A percentile compares a stretch with the other conserved stretches of the same genome.
phyloP scores from a whole-genome alignment of 2,329 filamentous ascomycete species.

The Paecilomyces dactylethromorphus region DNA sequence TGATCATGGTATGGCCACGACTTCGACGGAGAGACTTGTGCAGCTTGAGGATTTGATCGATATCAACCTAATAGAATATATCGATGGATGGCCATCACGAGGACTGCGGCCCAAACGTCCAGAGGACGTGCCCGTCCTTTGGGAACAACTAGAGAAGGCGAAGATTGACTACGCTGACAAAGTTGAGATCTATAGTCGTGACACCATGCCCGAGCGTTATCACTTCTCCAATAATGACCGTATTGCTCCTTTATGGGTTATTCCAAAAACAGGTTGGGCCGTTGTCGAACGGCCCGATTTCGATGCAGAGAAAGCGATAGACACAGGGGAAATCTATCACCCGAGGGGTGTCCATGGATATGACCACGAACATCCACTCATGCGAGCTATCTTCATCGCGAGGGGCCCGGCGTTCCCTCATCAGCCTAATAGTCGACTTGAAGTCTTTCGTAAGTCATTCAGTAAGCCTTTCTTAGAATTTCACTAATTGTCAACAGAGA shows the following conservation, averaged over 20 bases:
- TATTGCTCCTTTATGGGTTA: conserved; percentile 91
- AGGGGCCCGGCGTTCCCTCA: conserved; percentile 89
- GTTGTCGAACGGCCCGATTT: conserved; percentile 78
- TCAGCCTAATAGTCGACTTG: conserved; percentile 68
- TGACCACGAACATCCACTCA: conserved; percentile 87
- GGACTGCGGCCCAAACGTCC: conserved; percentile 74
- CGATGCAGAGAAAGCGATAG: conserved; percentile 60
- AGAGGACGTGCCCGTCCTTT: conserved; percentile 59
- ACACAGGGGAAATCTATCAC: conserved; percentile 62
- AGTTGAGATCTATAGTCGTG: conserved; percentile 78
- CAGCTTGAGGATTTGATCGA: conserved; percentile 89
- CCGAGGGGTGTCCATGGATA: conserved; percentile 89
- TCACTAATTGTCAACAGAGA: conserved; percentile 52
- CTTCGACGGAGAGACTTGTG: conserved; percentile 69
- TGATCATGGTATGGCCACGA: conserved; percentile 97
- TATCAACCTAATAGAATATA: conserved; percentile 67
- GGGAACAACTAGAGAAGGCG: conserved; percentile 52
- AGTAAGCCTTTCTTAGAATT: neutral
- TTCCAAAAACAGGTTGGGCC: conserved; percentile 88
- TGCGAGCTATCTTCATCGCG: conserved; percentile 93
- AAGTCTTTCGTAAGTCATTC: conserved; percentile 69
- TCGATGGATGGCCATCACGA: conserved; percentile 89
- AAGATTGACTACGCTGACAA: conserved; percentile 52
- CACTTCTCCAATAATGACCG: conserved; percentile 83
- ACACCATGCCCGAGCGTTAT: conserved; percentile 86